A percentile compares a stretch with the other conserved stretches of the same genome.
phyloP scores from a whole-genome alignment of 345 rosid species.

The Gossypium mustelinum region DNA sequence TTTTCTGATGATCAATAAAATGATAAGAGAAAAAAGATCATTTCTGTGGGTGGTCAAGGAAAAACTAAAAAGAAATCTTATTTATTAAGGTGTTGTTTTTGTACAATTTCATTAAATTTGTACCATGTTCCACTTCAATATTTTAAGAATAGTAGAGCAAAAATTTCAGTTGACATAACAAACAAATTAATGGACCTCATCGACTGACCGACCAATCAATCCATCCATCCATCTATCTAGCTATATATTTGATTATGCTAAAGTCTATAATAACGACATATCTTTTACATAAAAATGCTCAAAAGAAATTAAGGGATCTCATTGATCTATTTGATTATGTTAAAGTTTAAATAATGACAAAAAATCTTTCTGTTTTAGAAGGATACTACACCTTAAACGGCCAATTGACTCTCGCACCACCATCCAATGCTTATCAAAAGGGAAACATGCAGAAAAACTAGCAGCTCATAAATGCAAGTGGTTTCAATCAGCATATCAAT shows the following conservation, averaged over 20 bases:
- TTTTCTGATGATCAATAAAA: background rate
- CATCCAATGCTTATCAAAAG: background rate
- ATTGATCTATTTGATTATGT: background rate
- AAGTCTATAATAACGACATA: background rate
- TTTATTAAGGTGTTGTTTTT: background rate
- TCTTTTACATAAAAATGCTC: background rate
- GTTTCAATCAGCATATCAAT: background rate
- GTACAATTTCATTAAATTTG: background rate
- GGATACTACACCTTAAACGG: background rate
- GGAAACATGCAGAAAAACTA: conserved; percentile 3
- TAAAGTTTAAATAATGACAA: background rate
- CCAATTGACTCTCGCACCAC: background rate
- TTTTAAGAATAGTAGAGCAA: background rate
- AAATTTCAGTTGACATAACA: background rate
- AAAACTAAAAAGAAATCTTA: background rate
- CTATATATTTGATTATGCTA: background rate
- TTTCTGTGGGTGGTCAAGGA: background rate
- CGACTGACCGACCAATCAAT: no score
- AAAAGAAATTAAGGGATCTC: background rate
- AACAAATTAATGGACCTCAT: background rate
- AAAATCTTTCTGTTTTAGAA: background rate
- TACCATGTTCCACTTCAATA: background rate
- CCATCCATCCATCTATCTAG: no score
- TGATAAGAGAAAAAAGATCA: background rate
- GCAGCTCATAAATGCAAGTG: background rate